Conservation (phyloP, 805 yeast species). For the Kuraishia hungarica region DNA sequence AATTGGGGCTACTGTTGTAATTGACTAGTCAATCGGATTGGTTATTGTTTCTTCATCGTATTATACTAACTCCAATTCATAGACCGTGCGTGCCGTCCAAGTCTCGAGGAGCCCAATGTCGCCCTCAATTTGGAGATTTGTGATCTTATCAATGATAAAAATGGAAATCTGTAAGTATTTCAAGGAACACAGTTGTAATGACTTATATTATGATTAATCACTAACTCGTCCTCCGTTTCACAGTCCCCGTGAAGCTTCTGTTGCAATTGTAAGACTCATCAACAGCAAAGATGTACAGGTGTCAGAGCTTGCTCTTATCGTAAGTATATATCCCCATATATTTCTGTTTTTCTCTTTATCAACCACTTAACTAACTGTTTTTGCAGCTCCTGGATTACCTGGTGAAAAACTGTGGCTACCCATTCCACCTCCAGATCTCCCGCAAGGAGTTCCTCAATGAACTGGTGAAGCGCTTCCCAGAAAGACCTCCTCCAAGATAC, state of each 20-base stretch:
- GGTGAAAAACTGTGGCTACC: conserved; percentile 97
- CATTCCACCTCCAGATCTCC: conserved; percentile 90
- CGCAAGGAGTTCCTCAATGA: conserved; percentile 92
- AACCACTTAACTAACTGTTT: neutral
- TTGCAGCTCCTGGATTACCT: conserved; percentile 60
- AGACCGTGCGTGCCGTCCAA: conserved; percentile 83
- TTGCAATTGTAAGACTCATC: conserved; percentile 72
- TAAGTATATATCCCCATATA: neutral
- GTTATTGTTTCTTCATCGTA: too few species aligned
- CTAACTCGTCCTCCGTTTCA: neutral
- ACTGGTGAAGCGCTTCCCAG: conserved; percentile 88
- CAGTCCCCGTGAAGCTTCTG: conserved; percentile 83
- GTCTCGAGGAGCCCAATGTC: conserved; percentile 78
- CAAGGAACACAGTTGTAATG: neutral
- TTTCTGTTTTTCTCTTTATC: too few species aligned
- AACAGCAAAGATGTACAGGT: conserved; percentile 81
- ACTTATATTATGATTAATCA: too few species aligned
- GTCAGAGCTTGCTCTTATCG: conserved; percentile 61
- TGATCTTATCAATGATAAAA: conserved; percentile 86
- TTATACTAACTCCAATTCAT: conserved; percentile 13
- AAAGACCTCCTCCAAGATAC: conserved; percentile 82
- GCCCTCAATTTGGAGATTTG: conserved; percentile 87
- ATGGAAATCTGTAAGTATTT: conserved; percentile 48
- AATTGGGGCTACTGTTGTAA: too few species aligned
- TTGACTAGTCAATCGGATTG: too few species aligned